Base-by-base conservation (phyloP, 352 stramenopile genomes). In the Phytopythium delawarense region DNA sequence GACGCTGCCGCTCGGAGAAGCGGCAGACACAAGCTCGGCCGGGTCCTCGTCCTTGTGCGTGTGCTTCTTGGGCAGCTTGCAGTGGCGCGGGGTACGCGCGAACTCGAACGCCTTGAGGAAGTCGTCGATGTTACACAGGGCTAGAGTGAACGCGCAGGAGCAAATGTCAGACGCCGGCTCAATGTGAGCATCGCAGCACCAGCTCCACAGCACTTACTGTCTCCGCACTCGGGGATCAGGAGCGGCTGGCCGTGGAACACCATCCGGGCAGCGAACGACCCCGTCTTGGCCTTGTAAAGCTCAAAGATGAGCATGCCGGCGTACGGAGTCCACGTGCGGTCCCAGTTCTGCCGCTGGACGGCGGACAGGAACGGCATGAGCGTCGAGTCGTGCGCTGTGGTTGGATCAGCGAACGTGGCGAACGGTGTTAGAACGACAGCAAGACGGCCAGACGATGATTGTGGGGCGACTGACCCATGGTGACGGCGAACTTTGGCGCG, bases 251-350 rank as follows among this genome's bases (percentile, higher is more conserved):
- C 86, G 53, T 91, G 81, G 73, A 91, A 92, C 45, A 94, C 62
- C 64, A 90, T 74, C 18, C 86, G 86, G 57, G 77, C 75, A 0
- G 71, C 80, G 52, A 89, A 78, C 20, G 69, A 83, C 20, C 63
- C 70, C 18, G 35, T 69, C 62, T 88, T 89, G 5, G 75, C 79
- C 77, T 90, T 91, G 82, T 95, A 95, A 0, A 95, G 49, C 70
- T 95, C 87, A 30, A 92, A 76, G 28, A 73, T 62, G 45, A 95
- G 68, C 73, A 91, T 75, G 21, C 80, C 83, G 15, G 87, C 87
- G 65, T 95, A 95, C 28, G 87, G 84, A 35, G 87, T 94, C 87
- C 87, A 95, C 34, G 76, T 87, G 62, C 82, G 79, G 50, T 92
- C 77, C 87, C 87, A 95, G 28, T 91, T 87, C 16, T 87, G 62